Percentiles rank a stretch among this genome's conserved stretches.
These are phyloP conservation scores for Passiflora organensis DNA, from an alignment of 345 rosid genomes.

Conservation along the genomic window DNA sequence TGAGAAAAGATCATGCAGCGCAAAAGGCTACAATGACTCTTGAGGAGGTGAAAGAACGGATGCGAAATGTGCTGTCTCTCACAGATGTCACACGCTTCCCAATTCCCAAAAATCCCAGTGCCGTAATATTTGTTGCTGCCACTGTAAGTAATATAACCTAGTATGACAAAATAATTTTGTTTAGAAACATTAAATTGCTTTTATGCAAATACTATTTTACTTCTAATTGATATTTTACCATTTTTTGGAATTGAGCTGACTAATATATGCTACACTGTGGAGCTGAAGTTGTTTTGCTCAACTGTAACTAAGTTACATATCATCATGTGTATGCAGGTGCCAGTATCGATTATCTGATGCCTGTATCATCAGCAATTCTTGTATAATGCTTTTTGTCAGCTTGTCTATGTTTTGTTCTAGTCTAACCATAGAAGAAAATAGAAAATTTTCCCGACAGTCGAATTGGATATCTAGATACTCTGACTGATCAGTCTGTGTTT, in stretches of 20 bases:
- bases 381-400: too few species aligned
- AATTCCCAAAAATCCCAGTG: constrained; percentile 70
- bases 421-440: too few species aligned
- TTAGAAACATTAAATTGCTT: too few species aligned
- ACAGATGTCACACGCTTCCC: constrained; percentile 99
- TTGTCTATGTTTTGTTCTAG: too few species aligned
- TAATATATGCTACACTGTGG: not conserved
- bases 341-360: not conserved
- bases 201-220: not conserved
- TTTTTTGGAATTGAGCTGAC: not conserved
- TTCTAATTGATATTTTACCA: not conserved
- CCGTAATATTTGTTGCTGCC: constrained; percentile 92
- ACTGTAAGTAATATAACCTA: constrained; percentile 62
- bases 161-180: not conserved
- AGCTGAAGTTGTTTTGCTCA: too few species aligned
- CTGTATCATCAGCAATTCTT: too few species aligned
- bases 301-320: not conserved
- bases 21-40: constrained; percentile 74
- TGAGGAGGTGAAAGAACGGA: constrained; percentile 84
- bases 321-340: not conserved
- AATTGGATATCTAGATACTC: too few species aligned
- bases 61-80: constrained; percentile 89
- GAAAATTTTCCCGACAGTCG: too few species aligned
- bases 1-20: constrained; percentile 80
- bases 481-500: too few species aligned